Percentiles rank a stretch among this genome's conserved stretches.
These are phyloP conservation scores for Ceratocystis lukuohia DNA, from an alignment of 2,329 filamentous ascomycete species.

Conservation along the genomic window DNA sequence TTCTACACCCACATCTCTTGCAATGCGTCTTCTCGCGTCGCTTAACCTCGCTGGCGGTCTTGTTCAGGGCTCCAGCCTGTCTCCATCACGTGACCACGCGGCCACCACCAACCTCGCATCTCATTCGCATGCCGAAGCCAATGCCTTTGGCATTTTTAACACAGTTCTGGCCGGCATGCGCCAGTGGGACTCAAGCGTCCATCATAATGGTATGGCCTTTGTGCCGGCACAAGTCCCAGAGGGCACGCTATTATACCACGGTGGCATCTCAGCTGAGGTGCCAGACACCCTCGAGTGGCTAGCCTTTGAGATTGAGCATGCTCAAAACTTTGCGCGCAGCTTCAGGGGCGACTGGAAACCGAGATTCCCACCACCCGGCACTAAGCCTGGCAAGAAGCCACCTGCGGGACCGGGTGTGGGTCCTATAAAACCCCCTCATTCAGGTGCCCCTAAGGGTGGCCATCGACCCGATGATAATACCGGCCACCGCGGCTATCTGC, in stretches of 20 bases:
- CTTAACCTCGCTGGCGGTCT: background rate
- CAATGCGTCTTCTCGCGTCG: slow-evolving; percentile 10
- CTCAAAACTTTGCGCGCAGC: slow-evolving; percentile 45
- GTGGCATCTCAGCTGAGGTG: slow-evolving; percentile 33
- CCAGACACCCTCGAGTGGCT: slow-evolving; percentile 53
- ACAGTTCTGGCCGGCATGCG: slow-evolving; percentile 57
- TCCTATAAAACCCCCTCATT: background rate
- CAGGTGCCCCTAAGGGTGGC: slow-evolving; percentile 10
- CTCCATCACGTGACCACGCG: background rate
- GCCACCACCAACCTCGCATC: slow-evolving; percentile 19
- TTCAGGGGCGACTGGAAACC: background rate
- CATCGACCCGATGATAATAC: slow-evolving; percentile 18
- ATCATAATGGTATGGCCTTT: slow-evolving; percentile 64
- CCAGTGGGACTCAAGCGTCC: slow-evolving; percentile 58
- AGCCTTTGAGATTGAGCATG: slow-evolving; percentile 65
- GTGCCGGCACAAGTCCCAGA: slow-evolving; percentile 52
- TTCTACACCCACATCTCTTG: background rate
- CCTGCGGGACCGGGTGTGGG: background rate
- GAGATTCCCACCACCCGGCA: slow-evolving; percentile 12
- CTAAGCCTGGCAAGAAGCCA: background rate
- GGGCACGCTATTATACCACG: slow-evolving; percentile 56
- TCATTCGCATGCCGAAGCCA: slow-evolving; percentile 30
- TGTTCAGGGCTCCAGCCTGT: background rate
- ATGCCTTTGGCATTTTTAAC: slow-evolving; percentile 58
- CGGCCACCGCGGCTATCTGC: slow-evolving; percentile 43